Percentiles rank a stretch among this genome's conserved stretches.
Evolutionary conservation across 768 basidiomycete species (phyloP).

Genomic region (Calocybe gangraenosa): DNA sequence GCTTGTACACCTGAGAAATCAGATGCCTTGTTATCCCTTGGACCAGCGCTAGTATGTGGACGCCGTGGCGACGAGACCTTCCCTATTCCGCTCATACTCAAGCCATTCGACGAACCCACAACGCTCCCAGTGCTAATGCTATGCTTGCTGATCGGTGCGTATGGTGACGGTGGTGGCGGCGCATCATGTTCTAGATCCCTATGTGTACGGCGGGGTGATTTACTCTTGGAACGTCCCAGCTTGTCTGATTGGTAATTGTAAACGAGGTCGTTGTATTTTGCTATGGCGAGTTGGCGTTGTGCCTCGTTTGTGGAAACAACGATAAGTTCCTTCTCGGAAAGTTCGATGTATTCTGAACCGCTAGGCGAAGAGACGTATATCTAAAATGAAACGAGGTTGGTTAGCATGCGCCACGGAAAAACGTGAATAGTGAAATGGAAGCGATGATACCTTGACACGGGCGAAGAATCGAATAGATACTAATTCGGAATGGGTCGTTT

Average conservation of each 20-base stretch:
- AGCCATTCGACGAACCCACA: background rate
- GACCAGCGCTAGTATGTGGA: constrained; percentile 76
- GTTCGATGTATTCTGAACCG: constrained; percentile 65
- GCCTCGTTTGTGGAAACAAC: constrained; percentile 68
- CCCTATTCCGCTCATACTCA: constrained; percentile 1
- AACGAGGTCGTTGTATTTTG: constrained; percentile 50
- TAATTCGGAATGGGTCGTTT: constrained; percentile 64
- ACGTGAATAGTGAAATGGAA: constrained; percentile 11
- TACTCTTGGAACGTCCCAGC: constrained; percentile 46
- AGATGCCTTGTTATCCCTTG: constrained; percentile 49
- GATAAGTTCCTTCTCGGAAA: constrained; percentile 62
- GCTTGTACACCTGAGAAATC: constrained; percentile 21
- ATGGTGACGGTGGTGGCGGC: constrained; percentile 38
- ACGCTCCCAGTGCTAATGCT: constrained; percentile 11
- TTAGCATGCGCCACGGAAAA: constrained; percentile 12
- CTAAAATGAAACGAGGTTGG: constrained; percentile 22
- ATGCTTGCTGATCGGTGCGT: constrained; percentile 11
- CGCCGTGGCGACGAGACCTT: constrained; percentile 33
- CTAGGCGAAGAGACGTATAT: constrained; percentile 49
- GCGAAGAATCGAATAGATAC: constrained; percentile 68
- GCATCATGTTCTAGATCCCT: constrained; percentile 27
- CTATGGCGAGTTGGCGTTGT: constrained; percentile 61
- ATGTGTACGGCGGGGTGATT: constrained; percentile 47
- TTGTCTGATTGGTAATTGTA: constrained; percentile 20
- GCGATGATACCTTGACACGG: constrained; percentile 53